Evolutionary conservation across 148 eudicot species (phyloP).

Genomic region (Polygonum aviculare): DNA sequence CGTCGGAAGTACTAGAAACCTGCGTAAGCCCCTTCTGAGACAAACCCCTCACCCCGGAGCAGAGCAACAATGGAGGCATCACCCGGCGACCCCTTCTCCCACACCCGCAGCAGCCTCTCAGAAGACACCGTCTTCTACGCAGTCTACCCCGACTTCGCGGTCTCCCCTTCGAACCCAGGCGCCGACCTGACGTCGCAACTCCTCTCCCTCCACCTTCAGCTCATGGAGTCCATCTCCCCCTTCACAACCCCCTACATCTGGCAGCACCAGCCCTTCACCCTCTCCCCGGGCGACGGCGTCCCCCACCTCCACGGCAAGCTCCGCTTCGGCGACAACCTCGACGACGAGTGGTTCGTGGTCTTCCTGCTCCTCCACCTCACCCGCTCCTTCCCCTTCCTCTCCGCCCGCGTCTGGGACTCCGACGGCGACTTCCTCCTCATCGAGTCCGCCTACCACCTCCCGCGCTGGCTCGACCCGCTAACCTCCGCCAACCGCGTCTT

Average conservation of each 20-base stretch:
- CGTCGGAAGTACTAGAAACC: background rate
- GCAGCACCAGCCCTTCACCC: slow-evolving; percentile 77
- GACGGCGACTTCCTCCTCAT: slow-evolving; percentile 87
- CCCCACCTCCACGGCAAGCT: slow-evolving; percentile 77
- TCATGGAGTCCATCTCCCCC: slow-evolving; percentile 48
- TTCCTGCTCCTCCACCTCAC: slow-evolving; percentile 55
- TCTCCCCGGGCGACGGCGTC: slow-evolving; percentile 10
- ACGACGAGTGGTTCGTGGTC: slow-evolving; percentile 93
- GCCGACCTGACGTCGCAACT: slow-evolving; percentile 22
- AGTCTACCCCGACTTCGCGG: slow-evolving; percentile 51
- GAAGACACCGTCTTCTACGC: slow-evolving; percentile 80
- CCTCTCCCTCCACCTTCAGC: slow-evolving; percentile 61
- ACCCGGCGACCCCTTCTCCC: slow-evolving; percentile 34
- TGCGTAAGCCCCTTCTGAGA: background rate
- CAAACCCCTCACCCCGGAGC: background rate
- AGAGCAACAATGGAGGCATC: background rate
- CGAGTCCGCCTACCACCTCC: slow-evolving; percentile 73
- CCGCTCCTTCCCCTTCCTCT: slow-evolving; percentile 34
- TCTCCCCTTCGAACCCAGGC: slow-evolving; percentile 16
- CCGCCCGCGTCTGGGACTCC: slow-evolving; percentile 49
- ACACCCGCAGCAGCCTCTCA: slow-evolving; percentile 29
- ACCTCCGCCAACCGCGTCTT: slow-evolving; percentile 53
- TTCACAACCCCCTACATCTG: slow-evolving; percentile 54
- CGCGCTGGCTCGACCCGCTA: slow-evolving; percentile 71
- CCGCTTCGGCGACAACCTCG: slow-evolving; percentile 72